Base-by-base conservation (phyloP, 2,329 filamentous ascomycete species). In the Xylariales sp. region DNA sequence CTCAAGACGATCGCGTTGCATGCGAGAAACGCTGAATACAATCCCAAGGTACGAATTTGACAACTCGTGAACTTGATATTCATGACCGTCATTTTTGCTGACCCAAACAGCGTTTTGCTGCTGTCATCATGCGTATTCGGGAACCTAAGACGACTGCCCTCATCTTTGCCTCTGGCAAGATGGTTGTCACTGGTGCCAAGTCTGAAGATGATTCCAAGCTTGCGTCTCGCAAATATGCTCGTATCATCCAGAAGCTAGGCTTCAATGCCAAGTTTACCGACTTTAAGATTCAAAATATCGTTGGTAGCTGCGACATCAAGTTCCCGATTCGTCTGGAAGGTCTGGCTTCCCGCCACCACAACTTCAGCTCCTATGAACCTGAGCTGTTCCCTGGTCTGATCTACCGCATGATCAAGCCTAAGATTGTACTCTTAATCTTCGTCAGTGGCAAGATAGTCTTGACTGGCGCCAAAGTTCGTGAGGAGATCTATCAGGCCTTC, bases 361-460 rank as follows among this genome's bases (percentile, higher is more conserved):
- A 97, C 84, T 99, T 98, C 89, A 97, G 93, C 83, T 97, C 94
- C 65, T 99, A 99, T 82, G 96, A 99, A 82, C 96, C 96, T 74
- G 96, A 99, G 80, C 82, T 99, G 80, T 99, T 98, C 88, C 96
- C 96, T 78, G 96, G 96, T 89, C 90, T 99, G 60, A 99, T 99
- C 83, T 99, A 99, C 84, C 94, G 96, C 81, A 99, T 99, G 96
- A 97, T 98, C 87, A 98, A 98, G 87, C 96, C 96, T 23, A 98
- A 98, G 90, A 97, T 98, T 74, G 95, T 98, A 62, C 90, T 98
- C 32, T 85, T 98, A 78, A 97, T 99, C 81, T 98, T 98, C 84
- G 95, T 98, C 77, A 96, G 92, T 77, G 96, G 95, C 78, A 98
- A 98, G 88, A 98, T 98, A 70, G 96, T 98, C 77, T 87, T 98